Evolutionary conservation across 495 filamentous ascomycete genomes (phyloP), one percentile per base, ranked within the genome.

Genomic region (Choiromyces venosus): DNA sequence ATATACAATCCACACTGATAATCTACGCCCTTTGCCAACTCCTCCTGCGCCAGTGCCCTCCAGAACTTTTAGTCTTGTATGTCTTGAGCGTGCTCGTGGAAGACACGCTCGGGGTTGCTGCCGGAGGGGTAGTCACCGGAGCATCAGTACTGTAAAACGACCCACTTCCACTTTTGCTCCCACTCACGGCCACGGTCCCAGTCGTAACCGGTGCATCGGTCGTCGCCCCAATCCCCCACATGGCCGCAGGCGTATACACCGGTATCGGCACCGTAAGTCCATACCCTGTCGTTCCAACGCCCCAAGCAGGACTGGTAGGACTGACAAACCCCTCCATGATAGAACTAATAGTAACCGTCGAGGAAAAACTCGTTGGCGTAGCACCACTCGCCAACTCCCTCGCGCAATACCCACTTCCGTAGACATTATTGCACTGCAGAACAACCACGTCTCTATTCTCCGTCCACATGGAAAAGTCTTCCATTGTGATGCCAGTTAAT

Each of bases 391-490:
- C 67, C 8, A 72, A 37, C 38, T 52, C 69, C 21, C 44, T 29
- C 12, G 67, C 78, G 72, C 87, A 87, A 64, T 82, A 85, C 4
- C 86, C 86, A 1, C 80, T 80, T 21, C 86, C 86, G 64, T 86
- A 88, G 36, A 85, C 86, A 67, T 82, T 87, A 67, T 84, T 82
- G 78, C 86, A 88, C 25, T 74, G 72, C 74, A 87, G 85, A 65
- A 78, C 81, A 68, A 87, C 83, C 21, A 71, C 80, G 29, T 79
- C 77, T 16, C 86, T 86, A 7, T 80, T 76, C 68, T 88, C 85
- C 12, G 88, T 89, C 88, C 87, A 89, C 84, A 90, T 87, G n/a
- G 82, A 78, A 67, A 89, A 86, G 73, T 88, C 84, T 21, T 82
- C 76, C 69, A 89, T 83, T 10, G 81, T 85, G 69, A 89, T 83